Evolutionary conservation across 2,329 filamentous ascomycete genomes (phyloP).

Genomic region (Aspergillus sojae): DNA sequence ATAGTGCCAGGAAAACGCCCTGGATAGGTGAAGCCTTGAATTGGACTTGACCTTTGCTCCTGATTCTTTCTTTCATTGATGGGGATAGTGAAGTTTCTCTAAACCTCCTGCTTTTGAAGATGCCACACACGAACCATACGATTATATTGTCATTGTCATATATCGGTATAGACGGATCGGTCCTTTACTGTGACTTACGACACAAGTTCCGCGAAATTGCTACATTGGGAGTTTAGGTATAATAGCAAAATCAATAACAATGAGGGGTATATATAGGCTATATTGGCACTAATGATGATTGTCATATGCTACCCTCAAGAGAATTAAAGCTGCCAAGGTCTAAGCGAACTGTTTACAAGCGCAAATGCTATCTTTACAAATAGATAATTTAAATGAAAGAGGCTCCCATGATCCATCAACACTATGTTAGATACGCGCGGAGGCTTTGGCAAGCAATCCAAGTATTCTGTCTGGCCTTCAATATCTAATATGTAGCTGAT

Average conservation of each 20-base stretch:
- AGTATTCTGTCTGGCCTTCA: background rate
- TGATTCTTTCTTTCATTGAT: background rate
- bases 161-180: too few relatives aligned
- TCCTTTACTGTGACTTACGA: too few relatives aligned
- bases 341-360: background rate
- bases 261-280: too few relatives aligned
- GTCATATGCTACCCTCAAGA: background rate
- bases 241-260: background rate
- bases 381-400: background rate
- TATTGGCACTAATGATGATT: background rate
- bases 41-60: background rate
- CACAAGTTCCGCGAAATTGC: too few relatives aligned
- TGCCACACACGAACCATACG: too few relatives aligned
- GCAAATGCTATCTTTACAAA: background rate
- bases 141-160: too few relatives aligned
- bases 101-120: too few relatives aligned
- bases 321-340: background rate
- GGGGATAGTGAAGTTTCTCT: too few relatives aligned
- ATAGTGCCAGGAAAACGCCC: constrained; percentile 32
- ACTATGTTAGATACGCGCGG: background rate
- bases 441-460: background rate
- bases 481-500: background rate
- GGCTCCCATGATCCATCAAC: background rate
- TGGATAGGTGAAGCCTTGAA: constrained; percentile 24
- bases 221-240: too few relatives aligned